phyloP scores from a whole-genome alignment of 176 grass and related monocot genomes.

The Sorghum bicolor region DNA sequence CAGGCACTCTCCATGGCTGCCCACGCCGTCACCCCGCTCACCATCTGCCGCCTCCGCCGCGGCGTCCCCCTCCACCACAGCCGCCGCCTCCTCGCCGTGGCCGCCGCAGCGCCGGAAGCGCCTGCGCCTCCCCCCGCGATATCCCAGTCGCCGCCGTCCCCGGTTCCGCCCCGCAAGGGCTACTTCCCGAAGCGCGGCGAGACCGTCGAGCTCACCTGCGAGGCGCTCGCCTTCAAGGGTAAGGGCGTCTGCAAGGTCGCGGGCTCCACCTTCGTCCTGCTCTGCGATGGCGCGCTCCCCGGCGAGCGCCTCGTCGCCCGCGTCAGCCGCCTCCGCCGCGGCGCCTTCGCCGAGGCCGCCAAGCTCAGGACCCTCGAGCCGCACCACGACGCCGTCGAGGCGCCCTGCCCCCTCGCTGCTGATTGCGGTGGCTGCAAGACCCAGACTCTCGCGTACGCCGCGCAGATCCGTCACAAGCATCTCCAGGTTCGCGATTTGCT shows the following conservation, averaged over 20 bases:
- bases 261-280: conserved; percentile 71
- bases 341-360: conserved; percentile 58
- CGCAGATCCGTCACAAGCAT: conserved; percentile 73
- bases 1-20: conserved; percentile 9
- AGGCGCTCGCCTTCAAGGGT: conserved; percentile 79
- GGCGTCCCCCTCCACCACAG: conserved; percentile 19
- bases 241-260: conserved; percentile 81
- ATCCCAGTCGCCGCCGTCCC: conserved; percentile 17
- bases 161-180: conserved; percentile 14
- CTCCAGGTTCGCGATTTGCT: conserved; percentile 81
- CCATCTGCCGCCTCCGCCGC: conserved; percentile 27
- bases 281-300: conserved; percentile 84
- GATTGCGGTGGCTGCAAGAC: conserved; percentile 91
- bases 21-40: conserved; percentile 33
- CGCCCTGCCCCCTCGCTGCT: conserved; percentile 69
- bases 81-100: conserved; percentile 35
- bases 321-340: conserved; percentile 49
- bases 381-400: conserved; percentile 61
- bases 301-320: conserved; percentile 86
- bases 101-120: conserved; percentile 29
- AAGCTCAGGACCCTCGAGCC: conserved; percentile 77
- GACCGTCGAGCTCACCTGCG: conserved; percentile 82
- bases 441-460: conserved; percentile 75
- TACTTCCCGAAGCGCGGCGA: conserved; percentile 87
- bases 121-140: conserved; percentile 22